Evolutionary conservation across 2,329 filamentous ascomycete species (phyloP).

Genomic region (Dactylella cylindrospora): DNA sequence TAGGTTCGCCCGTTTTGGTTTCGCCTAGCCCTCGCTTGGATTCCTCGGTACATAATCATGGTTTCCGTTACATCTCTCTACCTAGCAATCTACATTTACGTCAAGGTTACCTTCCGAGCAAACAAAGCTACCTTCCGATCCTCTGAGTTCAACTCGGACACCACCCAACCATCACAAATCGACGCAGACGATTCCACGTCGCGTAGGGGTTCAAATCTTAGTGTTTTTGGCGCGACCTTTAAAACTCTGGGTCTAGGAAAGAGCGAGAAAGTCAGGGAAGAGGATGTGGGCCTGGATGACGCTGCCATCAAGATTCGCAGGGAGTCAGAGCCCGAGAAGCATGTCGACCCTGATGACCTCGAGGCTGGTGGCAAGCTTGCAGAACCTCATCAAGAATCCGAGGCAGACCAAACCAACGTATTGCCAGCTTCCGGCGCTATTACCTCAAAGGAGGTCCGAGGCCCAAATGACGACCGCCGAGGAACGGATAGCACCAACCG

Average conservation of each 20-base stretch:
- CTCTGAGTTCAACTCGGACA: constrained; percentile 41
- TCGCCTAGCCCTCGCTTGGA: constrained; percentile 68
- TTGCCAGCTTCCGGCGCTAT: no score
- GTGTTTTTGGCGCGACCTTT: constrained; percentile 37
- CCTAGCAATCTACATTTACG: constrained; percentile 69
- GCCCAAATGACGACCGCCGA: constrained; percentile 6
- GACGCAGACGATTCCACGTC: constrained; percentile 9
- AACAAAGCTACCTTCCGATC: constrained; percentile 34
- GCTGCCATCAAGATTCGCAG: constrained; percentile 13
- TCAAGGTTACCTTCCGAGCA: constrained; percentile 52
- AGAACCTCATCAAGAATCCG: no score
- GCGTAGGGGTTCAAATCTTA: constrained; percentile 23
- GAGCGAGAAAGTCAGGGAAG: constrained; percentile 23
- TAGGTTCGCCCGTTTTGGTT: constrained; percentile 66
- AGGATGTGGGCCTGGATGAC: constrained; percentile 17
- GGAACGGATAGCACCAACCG: constrained; percentile 21
- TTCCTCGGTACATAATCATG: constrained; percentile 71
- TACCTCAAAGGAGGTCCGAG: no score
- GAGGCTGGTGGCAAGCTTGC: constrained; percentile 6
- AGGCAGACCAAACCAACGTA: no score
- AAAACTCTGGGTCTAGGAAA: constrained; percentile 21
- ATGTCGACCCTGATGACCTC: constrained; percentile 6
- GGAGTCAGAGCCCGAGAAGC: constrained; percentile 12
- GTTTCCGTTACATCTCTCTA: constrained; percentile 66
- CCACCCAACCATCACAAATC: constrained; percentile 26